Evolutionary conservation across 2,329 filamentous ascomycete species (phyloP).

Genomic region (Diaporthe eres): DNA sequence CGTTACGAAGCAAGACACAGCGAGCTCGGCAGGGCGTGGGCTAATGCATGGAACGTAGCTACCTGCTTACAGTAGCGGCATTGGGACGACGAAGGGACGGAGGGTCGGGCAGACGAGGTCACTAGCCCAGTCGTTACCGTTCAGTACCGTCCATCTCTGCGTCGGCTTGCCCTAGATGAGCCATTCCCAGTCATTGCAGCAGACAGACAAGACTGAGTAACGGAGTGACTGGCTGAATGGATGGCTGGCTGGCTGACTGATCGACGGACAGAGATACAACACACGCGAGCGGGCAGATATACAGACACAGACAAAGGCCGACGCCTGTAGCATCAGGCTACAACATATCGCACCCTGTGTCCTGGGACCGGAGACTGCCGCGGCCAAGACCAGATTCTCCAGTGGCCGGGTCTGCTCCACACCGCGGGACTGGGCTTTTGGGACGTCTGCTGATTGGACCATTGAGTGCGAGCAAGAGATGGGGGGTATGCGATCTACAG

Average conservation of each 20-base stretch:
- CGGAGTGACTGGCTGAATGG: neutral
- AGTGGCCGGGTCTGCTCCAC: slow-evolving; percentile 11
- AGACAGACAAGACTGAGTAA: neutral
- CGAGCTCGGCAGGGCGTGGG: slow-evolving; percentile 22
- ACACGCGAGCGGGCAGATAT: slow-evolving; percentile 1
- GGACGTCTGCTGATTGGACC: slow-evolving; percentile 17
- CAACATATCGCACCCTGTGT: slow-evolving; percentile 12
- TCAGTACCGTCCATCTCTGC: neutral
- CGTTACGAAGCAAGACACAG: slow-evolving; percentile 33
- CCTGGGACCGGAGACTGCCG: slow-evolving; percentile 9
- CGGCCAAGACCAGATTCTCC: neutral
- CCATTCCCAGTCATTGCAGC: slow-evolving; percentile 1
- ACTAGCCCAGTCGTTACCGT: neutral
- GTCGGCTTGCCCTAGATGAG: neutral
- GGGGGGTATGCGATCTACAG: slow-evolving; percentile 10
- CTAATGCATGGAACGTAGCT: slow-evolving; percentile 42
- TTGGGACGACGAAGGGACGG: neutral
- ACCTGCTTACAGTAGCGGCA: slow-evolving; percentile 17
- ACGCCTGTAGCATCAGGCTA: slow-evolving; percentile 4
- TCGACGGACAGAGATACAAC: neutral
- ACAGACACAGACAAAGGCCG: neutral
- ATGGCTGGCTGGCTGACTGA: neutral
- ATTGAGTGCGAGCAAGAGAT: slow-evolving; percentile 14
- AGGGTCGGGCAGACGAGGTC: neutral
- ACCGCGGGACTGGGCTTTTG: slow-evolving; percentile 8